phyloP scores from a whole-genome alignment of 1,284 basidiomycete genomes.

The Xerocomus amazonicus region DNA sequence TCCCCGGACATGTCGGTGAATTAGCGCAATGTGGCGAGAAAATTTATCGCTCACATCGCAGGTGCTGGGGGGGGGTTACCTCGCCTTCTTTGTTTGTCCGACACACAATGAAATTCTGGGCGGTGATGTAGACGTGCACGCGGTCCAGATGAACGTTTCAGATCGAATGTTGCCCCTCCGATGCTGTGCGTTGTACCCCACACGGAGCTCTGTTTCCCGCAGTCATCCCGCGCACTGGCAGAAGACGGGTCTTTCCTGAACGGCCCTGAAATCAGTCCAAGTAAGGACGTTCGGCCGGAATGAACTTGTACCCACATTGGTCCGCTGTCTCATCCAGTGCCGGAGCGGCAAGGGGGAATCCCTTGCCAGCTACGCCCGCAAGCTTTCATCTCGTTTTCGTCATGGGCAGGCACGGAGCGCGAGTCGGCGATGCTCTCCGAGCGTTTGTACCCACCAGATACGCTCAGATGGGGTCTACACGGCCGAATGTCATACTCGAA shows the following conservation, averaged over 20 bases:
- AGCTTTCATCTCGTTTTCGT: slow-evolving; percentile 35
- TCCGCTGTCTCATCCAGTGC: slow-evolving; percentile 20
- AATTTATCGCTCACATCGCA: slow-evolving; percentile 2
- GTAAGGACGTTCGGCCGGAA: slow-evolving; percentile 34
- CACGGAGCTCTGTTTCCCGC: slow-evolving; percentile 39
- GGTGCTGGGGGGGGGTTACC: not conserved
- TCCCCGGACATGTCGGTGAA: not conserved
- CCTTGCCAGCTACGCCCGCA: slow-evolving; percentile 23
- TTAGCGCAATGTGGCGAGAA: slow-evolving; percentile 2
- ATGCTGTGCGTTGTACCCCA: slow-evolving; percentile 20
- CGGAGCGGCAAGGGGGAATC: slow-evolving; percentile 8
- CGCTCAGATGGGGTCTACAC: slow-evolving; percentile 21
- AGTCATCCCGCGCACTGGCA: slow-evolving; percentile 40
- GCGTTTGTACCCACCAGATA: slow-evolving; percentile 7
- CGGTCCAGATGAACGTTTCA: slow-evolving; percentile 9
- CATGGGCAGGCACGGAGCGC: slow-evolving; percentile 32
- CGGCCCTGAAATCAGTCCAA: slow-evolving; percentile 34
- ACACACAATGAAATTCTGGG: not conserved
- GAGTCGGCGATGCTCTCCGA: slow-evolving; percentile 8
- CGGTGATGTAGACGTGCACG: not conserved
- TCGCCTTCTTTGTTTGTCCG: slow-evolving; percentile 1
- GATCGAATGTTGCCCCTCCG: slow-evolving; percentile 23
- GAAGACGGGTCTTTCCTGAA: slow-evolving; percentile 41
- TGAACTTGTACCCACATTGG: slow-evolving; percentile 34
- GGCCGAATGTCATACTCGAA: slow-evolving; percentile 12